Evolutionary conservation across 306 rosid species (phyloP).

Genomic region (Ziziphus jujuba): DNA sequence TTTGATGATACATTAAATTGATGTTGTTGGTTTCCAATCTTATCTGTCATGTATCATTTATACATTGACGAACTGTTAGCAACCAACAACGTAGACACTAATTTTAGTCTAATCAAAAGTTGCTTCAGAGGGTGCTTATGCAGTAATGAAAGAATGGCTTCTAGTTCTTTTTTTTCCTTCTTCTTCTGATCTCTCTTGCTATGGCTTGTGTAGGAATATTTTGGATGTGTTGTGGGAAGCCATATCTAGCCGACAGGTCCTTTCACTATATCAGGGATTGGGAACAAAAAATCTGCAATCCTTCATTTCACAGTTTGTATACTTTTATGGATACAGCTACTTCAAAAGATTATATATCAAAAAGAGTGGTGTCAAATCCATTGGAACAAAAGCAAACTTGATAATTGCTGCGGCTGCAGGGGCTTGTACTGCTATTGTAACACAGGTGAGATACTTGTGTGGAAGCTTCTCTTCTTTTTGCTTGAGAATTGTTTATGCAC

Average conservation of each 20-base stretch:
- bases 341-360: constrained; percentile 79
- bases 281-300: constrained; percentile 94
- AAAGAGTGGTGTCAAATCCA: constrained; percentile 71
- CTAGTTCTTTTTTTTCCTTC: constrained; percentile 4
- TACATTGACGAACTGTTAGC: no score
- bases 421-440: constrained; percentile 84
- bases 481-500: background rate
- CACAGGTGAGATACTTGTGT: constrained; percentile 68
- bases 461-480: background rate
- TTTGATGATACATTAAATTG: no score
- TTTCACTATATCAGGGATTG: constrained; percentile 93
- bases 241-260: constrained; percentile 62
- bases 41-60: no score
- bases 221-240: constrained; percentile 95
- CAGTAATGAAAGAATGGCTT: background rate
- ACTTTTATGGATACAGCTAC: constrained; percentile 96
- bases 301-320: constrained; percentile 85
- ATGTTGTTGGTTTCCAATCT: no score
- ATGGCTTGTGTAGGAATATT: constrained; percentile 63
- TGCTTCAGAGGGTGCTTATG: no score
- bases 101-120: no score
- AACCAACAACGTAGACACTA: no score
- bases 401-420: constrained; percentile 97
- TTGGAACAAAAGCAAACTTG: constrained; percentile 82
- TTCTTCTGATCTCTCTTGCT: constrained; percentile 3